Conservation (phyloP, 2,329 filamentous ascomycete species). For the Madurella fahalii region DNA sequence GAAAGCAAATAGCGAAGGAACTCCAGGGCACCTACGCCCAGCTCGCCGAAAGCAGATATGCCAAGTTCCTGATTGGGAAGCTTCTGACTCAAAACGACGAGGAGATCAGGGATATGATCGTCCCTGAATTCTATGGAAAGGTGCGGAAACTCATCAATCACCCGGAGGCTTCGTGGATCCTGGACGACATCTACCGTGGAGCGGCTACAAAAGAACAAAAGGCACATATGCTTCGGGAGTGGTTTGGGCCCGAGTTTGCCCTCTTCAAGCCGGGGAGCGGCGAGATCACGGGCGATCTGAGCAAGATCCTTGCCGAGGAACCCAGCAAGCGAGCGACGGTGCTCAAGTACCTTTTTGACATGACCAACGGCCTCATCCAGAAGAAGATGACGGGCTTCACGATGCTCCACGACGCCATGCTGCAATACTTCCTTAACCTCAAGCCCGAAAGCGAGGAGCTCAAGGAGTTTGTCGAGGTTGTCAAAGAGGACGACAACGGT, state of each 20-base stretch:
- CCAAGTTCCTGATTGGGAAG: constrained; percentile 96
- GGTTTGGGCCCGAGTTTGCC: constrained; percentile 92
- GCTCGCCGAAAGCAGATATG: constrained; percentile 90
- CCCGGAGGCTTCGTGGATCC: constrained; percentile 92
- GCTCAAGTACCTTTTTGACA: constrained; percentile 76
- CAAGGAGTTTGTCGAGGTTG: constrained; percentile 79
- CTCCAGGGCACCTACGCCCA: constrained; percentile 79
- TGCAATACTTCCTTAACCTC: constrained; percentile 87
- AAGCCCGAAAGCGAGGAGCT: constrained; percentile 75
- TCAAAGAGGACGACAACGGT: constrained; percentile 88
- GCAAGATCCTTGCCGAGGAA: constrained; percentile 66
- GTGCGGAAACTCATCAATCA: constrained; percentile 93
- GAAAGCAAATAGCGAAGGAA: constrained; percentile 81
- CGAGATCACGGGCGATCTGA: constrained; percentile 63
- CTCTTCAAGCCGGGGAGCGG: constrained; percentile 62
- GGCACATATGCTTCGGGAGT: constrained; percentile 79
- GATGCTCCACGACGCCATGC: constrained; percentile 96
- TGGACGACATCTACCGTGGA: constrained; percentile 92
- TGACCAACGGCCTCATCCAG: constrained; percentile 90
- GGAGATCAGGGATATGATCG: constrained; percentile 81
- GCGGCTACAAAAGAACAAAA: constrained; percentile 85
- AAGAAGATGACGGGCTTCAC: constrained; percentile 97
- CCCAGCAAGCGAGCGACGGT: constrained; percentile 85
- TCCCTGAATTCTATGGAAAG: constrained; percentile 92
- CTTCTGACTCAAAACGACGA: constrained; percentile 87